Percentiles rank a stretch among this genome's conserved stretches.
Conservation (phyloP, 108 stramenopile species). For the Halocafeteria seosinensis region DNA sequence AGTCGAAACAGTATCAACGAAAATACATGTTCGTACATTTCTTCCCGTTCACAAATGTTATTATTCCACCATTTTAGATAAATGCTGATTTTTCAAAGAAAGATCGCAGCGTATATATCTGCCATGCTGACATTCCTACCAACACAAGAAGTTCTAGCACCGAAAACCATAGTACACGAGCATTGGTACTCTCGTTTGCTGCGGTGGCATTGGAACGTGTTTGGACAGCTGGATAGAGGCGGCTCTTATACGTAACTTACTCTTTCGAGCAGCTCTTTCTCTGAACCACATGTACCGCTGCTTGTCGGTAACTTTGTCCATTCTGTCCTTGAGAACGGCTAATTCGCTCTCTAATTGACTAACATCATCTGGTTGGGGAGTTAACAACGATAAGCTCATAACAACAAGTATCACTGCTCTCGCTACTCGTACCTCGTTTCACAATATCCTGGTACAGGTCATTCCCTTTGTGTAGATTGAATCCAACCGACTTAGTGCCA, state of each 20-base stretch:
- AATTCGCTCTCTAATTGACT: background rate
- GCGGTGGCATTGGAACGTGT: too few species aligned
- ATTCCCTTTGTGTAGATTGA: conserved; percentile 7
- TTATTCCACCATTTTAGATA: conserved; percentile 1
- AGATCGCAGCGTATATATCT: conserved; percentile 6
- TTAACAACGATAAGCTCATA: too few species aligned
- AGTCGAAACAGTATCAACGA: too few species aligned
- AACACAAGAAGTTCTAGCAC: background rate
- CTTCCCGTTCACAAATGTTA: too few species aligned
- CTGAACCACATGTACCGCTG: conserved; percentile 5
- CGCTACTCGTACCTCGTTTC: too few species aligned
- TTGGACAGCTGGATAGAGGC: too few species aligned
- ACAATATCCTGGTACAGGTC: too few species aligned
- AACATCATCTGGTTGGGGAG: too few species aligned
- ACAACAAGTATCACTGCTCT: too few species aligned
- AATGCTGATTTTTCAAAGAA: conserved; percentile 2
- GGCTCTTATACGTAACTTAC: too few species aligned
- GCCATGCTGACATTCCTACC: conserved; percentile 1
- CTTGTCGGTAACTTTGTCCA: background rate
- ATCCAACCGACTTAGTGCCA: background rate
- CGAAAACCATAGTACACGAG: conserved; percentile 7
- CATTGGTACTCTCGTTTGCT: conserved; percentile 5
- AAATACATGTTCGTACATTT: too few species aligned
- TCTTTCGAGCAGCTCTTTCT: conserved; percentile 1
- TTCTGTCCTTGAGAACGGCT: background rate